A percentile compares a stretch with the other conserved stretches of the same genome.
Conservation (phyloP, 129 eudicot species). For the Flaveria ramosissima region DNA sequence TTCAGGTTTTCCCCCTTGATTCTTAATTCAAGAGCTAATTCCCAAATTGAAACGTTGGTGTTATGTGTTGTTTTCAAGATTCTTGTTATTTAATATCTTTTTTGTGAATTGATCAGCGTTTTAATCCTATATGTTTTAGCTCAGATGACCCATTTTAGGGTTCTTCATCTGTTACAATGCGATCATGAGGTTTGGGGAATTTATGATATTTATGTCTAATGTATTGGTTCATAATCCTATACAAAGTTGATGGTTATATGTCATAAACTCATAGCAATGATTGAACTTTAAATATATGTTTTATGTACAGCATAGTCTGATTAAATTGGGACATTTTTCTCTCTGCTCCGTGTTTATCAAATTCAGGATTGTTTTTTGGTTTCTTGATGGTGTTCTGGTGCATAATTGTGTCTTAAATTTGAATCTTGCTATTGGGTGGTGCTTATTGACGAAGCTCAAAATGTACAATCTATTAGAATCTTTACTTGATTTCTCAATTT, state of each 20-base stretch:
- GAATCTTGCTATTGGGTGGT: background rate
- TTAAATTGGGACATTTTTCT: background rate
- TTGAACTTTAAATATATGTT: background rate
- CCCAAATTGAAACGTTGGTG: conserved; percentile 14
- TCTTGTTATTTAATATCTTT: background rate
- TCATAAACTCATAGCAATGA: background rate
- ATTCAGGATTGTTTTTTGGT: background rate
- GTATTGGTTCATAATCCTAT: background rate
- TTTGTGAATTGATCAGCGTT: background rate
- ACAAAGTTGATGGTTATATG: background rate
- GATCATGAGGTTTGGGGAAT: conserved; percentile 18
- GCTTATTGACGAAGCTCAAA: background rate
- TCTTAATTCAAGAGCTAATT: background rate
- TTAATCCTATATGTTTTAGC: background rate
- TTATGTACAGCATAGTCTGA: background rate
- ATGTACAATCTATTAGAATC: background rate
- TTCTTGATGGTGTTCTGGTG: conserved; percentile 16
- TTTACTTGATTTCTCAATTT: background rate
- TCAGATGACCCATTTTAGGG: conserved; percentile 6
- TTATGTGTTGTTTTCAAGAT: background rate
- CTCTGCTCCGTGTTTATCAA: background rate
- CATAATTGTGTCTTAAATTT: conserved; percentile 10
- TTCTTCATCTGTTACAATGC: conserved; percentile 16
- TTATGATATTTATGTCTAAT: background rate
- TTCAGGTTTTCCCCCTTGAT: conserved; percentile 45